Percentiles rank a stretch among this genome's conserved stretches.
Evolutionary conservation across 371 early-diverging fungal genomes (phyloP).

Genomic region (Rozella allomycis): DNA sequence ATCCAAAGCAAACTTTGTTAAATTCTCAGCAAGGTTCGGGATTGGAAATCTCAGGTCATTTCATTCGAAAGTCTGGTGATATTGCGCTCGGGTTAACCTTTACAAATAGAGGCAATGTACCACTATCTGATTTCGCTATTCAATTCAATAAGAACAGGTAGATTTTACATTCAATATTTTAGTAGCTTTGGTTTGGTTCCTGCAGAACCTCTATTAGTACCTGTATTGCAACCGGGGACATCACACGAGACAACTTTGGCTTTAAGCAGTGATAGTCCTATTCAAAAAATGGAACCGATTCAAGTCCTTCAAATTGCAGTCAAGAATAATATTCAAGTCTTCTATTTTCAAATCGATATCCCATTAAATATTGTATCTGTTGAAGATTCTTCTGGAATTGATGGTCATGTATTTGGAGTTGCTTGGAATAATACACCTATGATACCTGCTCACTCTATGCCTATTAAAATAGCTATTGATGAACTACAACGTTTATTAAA

Average conservation of each 20-base stretch:
- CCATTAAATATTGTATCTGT: too few relatives aligned
- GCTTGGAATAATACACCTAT: too few relatives aligned
- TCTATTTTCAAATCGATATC: conserved; percentile 26
- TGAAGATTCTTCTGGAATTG: too few relatives aligned
- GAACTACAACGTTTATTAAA: too few relatives aligned
- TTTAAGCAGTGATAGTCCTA: conserved; percentile 14
- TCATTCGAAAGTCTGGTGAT: conserved; percentile 16
- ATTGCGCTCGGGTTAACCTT: conserved; percentile 29
- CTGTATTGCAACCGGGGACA: conserved; percentile 13
- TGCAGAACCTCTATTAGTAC: conserved; percentile 15
- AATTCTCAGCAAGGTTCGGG: conserved; percentile 14
- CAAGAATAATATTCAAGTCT: conserved; percentile 35
- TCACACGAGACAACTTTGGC: conserved; percentile 14
- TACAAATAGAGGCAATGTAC: conserved; percentile 12
- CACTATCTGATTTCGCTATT: conserved; percentile 39
- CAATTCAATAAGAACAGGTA: conserved; percentile 46
- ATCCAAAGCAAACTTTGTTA: conserved; percentile 5
- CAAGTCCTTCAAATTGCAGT: conserved; percentile 40
- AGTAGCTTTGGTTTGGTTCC: conserved; percentile 28
- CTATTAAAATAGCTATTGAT: too few relatives aligned
- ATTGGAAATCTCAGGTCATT: conserved; percentile 18
- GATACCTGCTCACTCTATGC: too few relatives aligned
- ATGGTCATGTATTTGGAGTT: too few relatives aligned
- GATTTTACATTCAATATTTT: neutral
- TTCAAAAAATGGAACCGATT: conserved; percentile 21